Conservation (phyloP, 2,329 filamentous ascomycete species). For the Aureobasidium sp. region DNA sequence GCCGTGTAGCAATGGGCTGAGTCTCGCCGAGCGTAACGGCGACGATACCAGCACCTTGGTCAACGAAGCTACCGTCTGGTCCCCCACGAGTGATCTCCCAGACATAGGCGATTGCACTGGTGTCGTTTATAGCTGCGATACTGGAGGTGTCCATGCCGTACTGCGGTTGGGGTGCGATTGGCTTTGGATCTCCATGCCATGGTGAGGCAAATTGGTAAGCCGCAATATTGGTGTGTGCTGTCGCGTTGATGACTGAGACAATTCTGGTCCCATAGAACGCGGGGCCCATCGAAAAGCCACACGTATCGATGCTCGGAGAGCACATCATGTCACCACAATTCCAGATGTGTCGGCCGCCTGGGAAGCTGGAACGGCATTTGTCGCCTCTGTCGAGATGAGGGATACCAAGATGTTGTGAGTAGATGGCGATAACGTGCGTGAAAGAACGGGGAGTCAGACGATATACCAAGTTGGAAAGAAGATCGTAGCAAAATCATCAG, state of each 20-base stretch:
- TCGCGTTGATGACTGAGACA: conserved; percentile 14
- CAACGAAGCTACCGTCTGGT: neutral
- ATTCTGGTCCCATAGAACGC: conserved; percentile 18
- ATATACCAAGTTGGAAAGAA: neutral
- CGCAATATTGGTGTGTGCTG: neutral
- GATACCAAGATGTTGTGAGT: neutral
- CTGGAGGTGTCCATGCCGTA: conserved; percentile 22
- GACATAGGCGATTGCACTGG: conserved; percentile 14
- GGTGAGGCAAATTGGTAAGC: neutral
- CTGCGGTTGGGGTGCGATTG: conserved; percentile 7
- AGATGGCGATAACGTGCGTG: neutral
- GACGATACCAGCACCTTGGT: conserved; percentile 17
- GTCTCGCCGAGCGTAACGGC: conserved; percentile 14
- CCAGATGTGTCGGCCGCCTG: conserved; percentile 16
- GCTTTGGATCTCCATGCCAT: conserved; percentile 17
- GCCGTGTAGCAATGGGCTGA: conserved; percentile 17
- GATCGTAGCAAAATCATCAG: neutral
- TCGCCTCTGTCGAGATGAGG: conserved; percentile 2
- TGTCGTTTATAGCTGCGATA: conserved; percentile 14
- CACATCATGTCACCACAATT: conserved; percentile 22
- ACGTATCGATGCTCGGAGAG: neutral
- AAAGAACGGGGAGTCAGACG: neutral
- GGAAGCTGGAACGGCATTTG: conserved; percentile 20
- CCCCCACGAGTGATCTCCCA: conserved; percentile 22
- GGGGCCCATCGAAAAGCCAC: conserved; percentile 19